Conservation (phyloP, 371 early-diverging fungal species). For the Mortierella sp. region DNA sequence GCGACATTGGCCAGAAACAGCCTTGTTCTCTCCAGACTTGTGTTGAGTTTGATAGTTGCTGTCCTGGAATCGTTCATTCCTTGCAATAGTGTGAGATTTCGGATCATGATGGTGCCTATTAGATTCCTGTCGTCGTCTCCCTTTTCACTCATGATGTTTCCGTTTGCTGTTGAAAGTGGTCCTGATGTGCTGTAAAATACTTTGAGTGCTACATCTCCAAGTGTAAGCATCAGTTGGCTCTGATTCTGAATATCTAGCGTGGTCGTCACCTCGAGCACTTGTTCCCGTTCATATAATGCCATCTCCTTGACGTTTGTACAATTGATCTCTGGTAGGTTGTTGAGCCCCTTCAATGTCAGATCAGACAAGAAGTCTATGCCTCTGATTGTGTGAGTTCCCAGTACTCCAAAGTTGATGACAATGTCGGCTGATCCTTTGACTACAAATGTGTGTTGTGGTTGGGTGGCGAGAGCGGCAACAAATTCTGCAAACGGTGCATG, state of each 20-base stretch:
- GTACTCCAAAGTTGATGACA: conserved; percentile 21
- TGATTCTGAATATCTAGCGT: conserved; percentile 22
- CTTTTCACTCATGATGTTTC: too few species aligned
- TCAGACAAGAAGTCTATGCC: conserved; percentile 30
- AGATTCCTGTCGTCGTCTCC: background rate
- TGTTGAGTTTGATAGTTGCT: conserved; percentile 11
- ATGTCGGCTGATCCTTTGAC: conserved; percentile 43
- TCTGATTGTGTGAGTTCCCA: conserved; percentile 28
- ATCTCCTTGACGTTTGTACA: conserved; percentile 14
- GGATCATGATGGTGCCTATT: conserved; percentile 11
- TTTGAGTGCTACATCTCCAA: conserved; percentile 20
- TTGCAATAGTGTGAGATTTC: conserved; percentile 12
- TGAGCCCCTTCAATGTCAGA: conserved; percentile 30
- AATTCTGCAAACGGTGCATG: conserved; percentile 20
- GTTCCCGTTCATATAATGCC: background rate
- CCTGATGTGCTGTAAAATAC: background rate
- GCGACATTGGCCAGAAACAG: conserved; percentile 10
- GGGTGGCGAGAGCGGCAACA: conserved; percentile 21
- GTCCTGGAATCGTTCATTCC: conserved; percentile 19
- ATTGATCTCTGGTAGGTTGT: conserved; percentile 22
- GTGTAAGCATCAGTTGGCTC: conserved; percentile 24
- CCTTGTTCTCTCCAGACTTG: conserved; percentile 10
- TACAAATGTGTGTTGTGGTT: conserved; percentile 22
- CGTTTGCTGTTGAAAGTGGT: background rate
- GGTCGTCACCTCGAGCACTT: conserved; percentile 1